phyloP scores from a whole-genome alignment of 2,329 filamentous ascomycete species.

The Exutisphaerella laricina region DNA sequence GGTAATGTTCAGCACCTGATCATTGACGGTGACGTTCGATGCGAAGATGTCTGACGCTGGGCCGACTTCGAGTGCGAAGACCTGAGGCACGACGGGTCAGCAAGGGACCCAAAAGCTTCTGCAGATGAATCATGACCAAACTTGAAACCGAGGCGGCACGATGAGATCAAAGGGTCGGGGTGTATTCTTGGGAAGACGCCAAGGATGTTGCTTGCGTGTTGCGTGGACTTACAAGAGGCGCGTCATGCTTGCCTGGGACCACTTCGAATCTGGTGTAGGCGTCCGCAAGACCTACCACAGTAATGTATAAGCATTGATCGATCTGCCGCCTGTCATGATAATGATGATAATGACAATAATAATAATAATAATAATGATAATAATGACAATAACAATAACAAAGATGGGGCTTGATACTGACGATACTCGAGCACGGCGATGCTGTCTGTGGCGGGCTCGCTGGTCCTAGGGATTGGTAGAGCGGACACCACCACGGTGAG shows the following conservation, averaged over 20 bases:
- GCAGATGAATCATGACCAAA: not conserved
- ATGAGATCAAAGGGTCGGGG: constrained; percentile 16
- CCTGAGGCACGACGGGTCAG: constrained; percentile 33
- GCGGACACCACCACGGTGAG: constrained; percentile 12
- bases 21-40: constrained; percentile 41
- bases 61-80: constrained; percentile 39
- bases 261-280: constrained; percentile 40
- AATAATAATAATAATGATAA: too few species aligned
- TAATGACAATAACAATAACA: too few species aligned
- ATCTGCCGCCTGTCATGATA: not conserved
- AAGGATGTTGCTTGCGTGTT: constrained; percentile 11
- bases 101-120: constrained; percentile 24
- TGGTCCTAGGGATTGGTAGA: constrained; percentile 10
- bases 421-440: constrained; percentile 20
- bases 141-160: constrained; percentile 9
- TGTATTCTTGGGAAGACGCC: constrained; percentile 30
- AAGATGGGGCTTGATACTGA: too few species aligned
- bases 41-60: constrained; percentile 34
- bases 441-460: constrained; percentile 4
- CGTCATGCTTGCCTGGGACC: constrained; percentile 23
- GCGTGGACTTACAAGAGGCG: constrained; percentile 37
- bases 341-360: too few species aligned
- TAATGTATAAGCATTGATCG: constrained; percentile 10
- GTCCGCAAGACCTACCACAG: constrained; percentile 17
- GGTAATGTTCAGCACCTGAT: constrained; percentile 38